These are phyloP conservation scores for Butyriboletus loyo DNA, from an alignment of 768 basidiomycete genomes.

Conservation along the genomic window DNA sequence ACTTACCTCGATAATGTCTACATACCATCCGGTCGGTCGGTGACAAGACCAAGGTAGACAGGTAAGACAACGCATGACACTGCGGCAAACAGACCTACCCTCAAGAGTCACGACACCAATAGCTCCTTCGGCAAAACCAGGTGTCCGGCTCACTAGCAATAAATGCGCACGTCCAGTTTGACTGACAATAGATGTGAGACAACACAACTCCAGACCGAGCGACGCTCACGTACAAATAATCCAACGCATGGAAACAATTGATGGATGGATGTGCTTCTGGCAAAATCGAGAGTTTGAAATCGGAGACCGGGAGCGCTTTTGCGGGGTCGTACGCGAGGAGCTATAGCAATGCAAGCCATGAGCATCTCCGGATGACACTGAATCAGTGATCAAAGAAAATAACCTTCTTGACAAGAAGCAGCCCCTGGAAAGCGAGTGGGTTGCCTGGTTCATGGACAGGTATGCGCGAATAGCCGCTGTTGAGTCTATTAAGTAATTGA, in stretches of 20 bases:
- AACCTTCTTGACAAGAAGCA: slow-evolving; percentile 82
- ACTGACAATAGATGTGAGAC: slow-evolving; percentile 61
- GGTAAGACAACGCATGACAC: background rate
- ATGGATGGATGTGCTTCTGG: slow-evolving; percentile 88
- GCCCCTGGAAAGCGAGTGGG: slow-evolving; percentile 69
- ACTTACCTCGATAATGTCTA: slow-evolving; percentile 72
- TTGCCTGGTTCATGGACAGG: slow-evolving; percentile 78
- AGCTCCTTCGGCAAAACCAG: slow-evolving; percentile 79
- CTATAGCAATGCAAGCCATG: slow-evolving; percentile 35
- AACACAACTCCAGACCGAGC: background rate
- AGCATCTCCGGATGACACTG: background rate
- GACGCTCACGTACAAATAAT: slow-evolving; percentile 67
- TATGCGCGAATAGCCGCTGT: slow-evolving; percentile 90
- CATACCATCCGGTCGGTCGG: background rate
- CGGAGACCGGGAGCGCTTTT: slow-evolving; percentile 67
- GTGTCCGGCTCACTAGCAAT: slow-evolving; percentile 78
- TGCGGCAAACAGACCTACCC: slow-evolving; percentile 39
- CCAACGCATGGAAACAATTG: slow-evolving; percentile 92
- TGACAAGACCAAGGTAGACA: background rate
- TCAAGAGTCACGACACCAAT: slow-evolving; percentile 90
- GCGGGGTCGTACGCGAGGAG: slow-evolving; percentile 87
- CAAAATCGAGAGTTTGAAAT: slow-evolving; percentile 76
- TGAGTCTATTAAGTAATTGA: slow-evolving; percentile 40
- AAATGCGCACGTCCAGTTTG: slow-evolving; percentile 96
- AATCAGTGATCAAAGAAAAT: background rate